A percentile compares a stretch with the other conserved stretches of the same genome.
These are phyloP conservation scores for Gremmenia infestans DNA, from an alignment of 2,329 filamentous ascomycete species.

Conservation along the genomic window DNA sequence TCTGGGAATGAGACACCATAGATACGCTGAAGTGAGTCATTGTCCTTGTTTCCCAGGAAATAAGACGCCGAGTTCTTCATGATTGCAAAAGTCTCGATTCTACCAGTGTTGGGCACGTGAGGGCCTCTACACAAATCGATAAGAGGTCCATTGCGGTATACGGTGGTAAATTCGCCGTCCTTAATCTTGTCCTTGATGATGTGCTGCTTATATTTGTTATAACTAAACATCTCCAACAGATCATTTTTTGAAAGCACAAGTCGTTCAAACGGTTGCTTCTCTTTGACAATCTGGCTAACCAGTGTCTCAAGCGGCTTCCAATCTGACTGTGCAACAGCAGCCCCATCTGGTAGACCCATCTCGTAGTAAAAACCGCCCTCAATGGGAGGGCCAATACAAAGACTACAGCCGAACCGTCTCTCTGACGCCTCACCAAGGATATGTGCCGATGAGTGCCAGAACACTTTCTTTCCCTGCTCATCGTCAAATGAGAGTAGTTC, in stretches of 20 bases:
- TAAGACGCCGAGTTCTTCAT: slow-evolving; percentile 77
- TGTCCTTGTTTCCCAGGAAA: slow-evolving; percentile 88
- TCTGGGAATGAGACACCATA: slow-evolving; percentile 95
- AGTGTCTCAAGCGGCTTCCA: slow-evolving; percentile 81
- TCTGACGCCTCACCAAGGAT: slow-evolving; percentile 94
- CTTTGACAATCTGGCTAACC: slow-evolving; percentile 82
- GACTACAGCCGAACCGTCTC: slow-evolving; percentile 80
- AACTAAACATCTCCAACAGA: slow-evolving; percentile 90
- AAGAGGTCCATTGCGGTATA: slow-evolving; percentile 84
- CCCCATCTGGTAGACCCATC: slow-evolving; percentile 74
- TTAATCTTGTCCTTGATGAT: slow-evolving; percentile 92
- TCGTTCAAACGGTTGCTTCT: slow-evolving; percentile 92
- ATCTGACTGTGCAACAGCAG: slow-evolving; percentile 67
- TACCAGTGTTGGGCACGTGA: slow-evolving; percentile 87
- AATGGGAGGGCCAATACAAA: slow-evolving; percentile 91
- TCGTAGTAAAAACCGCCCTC: slow-evolving; percentile 96
- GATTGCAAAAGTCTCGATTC: slow-evolving; percentile 91
- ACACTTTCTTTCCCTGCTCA: slow-evolving; percentile 76
- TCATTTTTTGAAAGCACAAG: slow-evolving; percentile 86
- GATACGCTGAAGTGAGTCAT: slow-evolving; percentile 93
- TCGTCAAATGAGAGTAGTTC: slow-evolving; percentile 79
- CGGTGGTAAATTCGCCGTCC: slow-evolving; percentile 85
- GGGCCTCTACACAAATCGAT: slow-evolving; percentile 95
- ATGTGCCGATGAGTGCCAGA: slow-evolving; percentile 96
- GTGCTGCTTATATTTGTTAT: slow-evolving; percentile 98